phyloP scores from a whole-genome alignment of 2,329 filamentous ascomycete species.

The Plectosphaerella cucumerina region DNA sequence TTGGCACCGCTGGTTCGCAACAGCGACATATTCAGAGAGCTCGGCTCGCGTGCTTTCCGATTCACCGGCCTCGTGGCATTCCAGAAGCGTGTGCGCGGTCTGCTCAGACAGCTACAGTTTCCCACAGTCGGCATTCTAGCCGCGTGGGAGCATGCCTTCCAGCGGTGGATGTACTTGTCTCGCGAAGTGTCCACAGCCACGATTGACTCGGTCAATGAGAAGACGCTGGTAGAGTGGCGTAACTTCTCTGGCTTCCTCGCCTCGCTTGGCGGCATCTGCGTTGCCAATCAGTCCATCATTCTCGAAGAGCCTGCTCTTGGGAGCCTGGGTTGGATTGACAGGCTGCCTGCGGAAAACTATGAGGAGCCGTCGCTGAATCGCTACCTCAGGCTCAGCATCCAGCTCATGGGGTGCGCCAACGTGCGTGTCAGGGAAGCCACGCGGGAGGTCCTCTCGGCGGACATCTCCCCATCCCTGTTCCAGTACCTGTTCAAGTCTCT shows the following conservation, averaged over 20 bases:
- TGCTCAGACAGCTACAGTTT: constrained; percentile 56
- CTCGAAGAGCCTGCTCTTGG: constrained; percentile 55
- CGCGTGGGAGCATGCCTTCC: constrained; percentile 64
- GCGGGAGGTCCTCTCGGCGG: constrained; percentile 61
- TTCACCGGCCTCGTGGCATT: constrained; percentile 68
- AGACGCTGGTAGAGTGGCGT: constrained; percentile 58
- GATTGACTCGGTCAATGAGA: constrained; percentile 50
- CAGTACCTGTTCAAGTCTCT: constrained; percentile 61
- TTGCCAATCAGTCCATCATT: constrained; percentile 51
- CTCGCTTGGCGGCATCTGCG: constrained; percentile 62
- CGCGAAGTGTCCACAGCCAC: constrained; percentile 56
- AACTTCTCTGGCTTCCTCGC: constrained; percentile 67
- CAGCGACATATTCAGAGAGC: constrained; percentile 55
- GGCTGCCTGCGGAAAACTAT: constrained; percentile 51
- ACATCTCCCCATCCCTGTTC: constrained; percentile 59
- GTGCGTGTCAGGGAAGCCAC: constrained; percentile 63
- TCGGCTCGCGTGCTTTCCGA: constrained; percentile 59
- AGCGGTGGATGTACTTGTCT: constrained; percentile 60
- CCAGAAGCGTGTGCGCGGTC: constrained; percentile 58
- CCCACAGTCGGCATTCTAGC: constrained; percentile 63
- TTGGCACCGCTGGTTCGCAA: constrained; percentile 55
- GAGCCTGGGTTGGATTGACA: constrained; percentile 62
- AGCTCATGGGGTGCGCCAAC: constrained; percentile 60
- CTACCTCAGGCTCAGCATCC: constrained; percentile 60
- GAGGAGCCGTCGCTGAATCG: constrained; percentile 57